Evolutionary conservation across 208 protist genomes (phyloP), one percentile per base, ranked within the genome.

Genomic region (Phytomonas sp.): DNA sequence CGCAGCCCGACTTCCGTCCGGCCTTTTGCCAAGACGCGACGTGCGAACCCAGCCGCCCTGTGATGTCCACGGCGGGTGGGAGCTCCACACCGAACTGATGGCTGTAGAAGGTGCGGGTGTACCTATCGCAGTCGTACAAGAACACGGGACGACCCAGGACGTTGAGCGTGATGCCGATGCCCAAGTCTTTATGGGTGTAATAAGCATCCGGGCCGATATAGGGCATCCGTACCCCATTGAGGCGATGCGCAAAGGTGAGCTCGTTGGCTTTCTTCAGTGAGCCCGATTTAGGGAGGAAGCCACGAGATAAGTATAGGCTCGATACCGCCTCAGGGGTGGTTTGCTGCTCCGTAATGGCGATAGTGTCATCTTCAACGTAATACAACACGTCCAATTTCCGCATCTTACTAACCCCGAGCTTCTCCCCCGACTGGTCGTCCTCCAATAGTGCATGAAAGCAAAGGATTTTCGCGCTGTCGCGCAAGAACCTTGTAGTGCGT

Each of bases 301-400:
- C 77, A 66, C 91, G 87, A 73, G 74, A 98, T 30, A 92, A 95
- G 62, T 92, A 93, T 11, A 91, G 87, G 19, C 80, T 73, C 10
- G 95, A 96, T 70, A 89, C 91, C 8, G 88, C 86, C 71, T 99
- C 97, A 34, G 89, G 76, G 2, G 94, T 92, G 60, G 73, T 92
- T 62, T 81, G 79, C 31, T 82, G 83, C 91, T 99, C 96, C 65
- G 97, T 67, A 16, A 99, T 85, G 70, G 97, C 94, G 45, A 98
- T 86, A n/a, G 92, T 98, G 75, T 95, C 91, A 81, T 99, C 97
- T 65, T 97, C 83, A 0, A 98, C 86, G 77, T 94, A 99, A 81
- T 97, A 94, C 60, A 98, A 74, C 34, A 99, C 64, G 49, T 98
- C 88, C 56, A 99, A 85, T 42, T 88, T 79, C 29, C 96, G 87